Evolutionary conservation across 2,329 filamentous ascomycete genomes (phyloP).

Genomic region (Trichoderma semiorbis): DNA sequence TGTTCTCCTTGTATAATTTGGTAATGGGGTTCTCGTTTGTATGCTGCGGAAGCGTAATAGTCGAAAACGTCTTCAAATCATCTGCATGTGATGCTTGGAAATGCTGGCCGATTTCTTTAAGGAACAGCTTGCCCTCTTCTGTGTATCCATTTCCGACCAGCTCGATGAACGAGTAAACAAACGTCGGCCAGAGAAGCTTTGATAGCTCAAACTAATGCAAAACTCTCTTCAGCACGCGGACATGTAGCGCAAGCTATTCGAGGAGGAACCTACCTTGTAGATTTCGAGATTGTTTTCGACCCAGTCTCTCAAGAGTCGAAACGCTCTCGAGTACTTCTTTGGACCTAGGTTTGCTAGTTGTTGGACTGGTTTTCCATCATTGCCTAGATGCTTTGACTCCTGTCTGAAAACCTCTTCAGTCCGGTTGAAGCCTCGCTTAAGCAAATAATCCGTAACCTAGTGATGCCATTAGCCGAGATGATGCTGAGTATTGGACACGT

Average conservation of each 20-base stretch:
- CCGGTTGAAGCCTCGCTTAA: constrained; percentile 89
- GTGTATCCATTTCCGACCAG: constrained; percentile 69
- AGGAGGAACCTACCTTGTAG: constrained; percentile 67
- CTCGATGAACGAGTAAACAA: constrained; percentile 87
- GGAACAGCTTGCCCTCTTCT: constrained; percentile 70
- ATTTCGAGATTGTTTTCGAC: constrained; percentile 89
- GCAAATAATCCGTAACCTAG: constrained; percentile 84
- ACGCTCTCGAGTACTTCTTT: constrained; percentile 74
- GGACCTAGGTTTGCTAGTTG: constrained; percentile 67
- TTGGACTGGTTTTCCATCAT: constrained; percentile 73
- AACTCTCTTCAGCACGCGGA: neutral
- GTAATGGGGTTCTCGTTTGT: constrained; percentile 72
- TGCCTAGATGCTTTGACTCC: constrained; percentile 80
- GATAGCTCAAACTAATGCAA: constrained; percentile 71
- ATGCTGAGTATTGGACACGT: neutral
- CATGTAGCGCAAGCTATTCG: no score
- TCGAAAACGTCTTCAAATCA: constrained; percentile 71
- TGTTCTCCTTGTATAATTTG: constrained; percentile 78
- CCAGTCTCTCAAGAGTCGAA: constrained; percentile 71
- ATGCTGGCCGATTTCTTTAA: constrained; percentile 60
- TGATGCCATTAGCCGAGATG: constrained; percentile 16
- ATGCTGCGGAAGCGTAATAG: constrained; percentile 74
- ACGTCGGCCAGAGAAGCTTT: constrained; percentile 87
- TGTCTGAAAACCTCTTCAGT: constrained; percentile 91
- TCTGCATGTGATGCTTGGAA: constrained; percentile 79